Evolutionary conservation across 2,329 filamentous ascomycete genomes (phyloP).

Genomic region (Aureobasidium musti): DNA sequence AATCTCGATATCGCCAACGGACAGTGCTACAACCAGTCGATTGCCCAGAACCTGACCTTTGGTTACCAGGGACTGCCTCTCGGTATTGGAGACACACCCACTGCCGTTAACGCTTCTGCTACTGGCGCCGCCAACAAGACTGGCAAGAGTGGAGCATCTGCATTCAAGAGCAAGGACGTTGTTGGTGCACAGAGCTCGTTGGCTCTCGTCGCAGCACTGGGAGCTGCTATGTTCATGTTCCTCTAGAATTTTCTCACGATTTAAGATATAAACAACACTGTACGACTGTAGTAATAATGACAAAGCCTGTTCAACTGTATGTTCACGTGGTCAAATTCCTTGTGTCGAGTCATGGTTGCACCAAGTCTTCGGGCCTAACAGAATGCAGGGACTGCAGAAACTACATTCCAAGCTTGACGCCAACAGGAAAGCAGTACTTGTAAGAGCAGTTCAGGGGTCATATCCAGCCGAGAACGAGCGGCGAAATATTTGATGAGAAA

Average conservation of each 20-base stretch:
- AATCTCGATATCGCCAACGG: slow-evolving; percentile 67
- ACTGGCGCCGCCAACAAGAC: slow-evolving; percentile 31
- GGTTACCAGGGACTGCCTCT: slow-evolving; percentile 56
- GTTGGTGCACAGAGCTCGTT: slow-evolving; percentile 25
- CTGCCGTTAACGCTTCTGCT: slow-evolving; percentile 31
- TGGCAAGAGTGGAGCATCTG: slow-evolving; percentile 25
- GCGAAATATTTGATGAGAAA: not conserved
- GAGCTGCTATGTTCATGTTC: slow-evolving; percentile 29
- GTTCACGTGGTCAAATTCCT: not conserved
- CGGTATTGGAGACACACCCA: slow-evolving; percentile 30
- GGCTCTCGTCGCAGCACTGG: slow-evolving; percentile 26
- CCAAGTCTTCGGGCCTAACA: not conserved
- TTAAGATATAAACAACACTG: not conserved
- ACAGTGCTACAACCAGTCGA: slow-evolving; percentile 64
- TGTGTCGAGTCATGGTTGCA: not conserved
- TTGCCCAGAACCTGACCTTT: slow-evolving; percentile 73
- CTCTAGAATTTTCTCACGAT: slow-evolving; percentile 23
- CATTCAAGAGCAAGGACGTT: slow-evolving; percentile 27
- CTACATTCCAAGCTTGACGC: not conserved
- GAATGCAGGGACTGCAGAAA: not conserved
- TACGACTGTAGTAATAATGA: slow-evolving; percentile 24
- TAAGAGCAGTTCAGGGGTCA: not conserved
- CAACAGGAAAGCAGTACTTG: not conserved
- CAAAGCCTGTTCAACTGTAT: not conserved
- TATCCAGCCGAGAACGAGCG: not conserved